Conservation (phyloP, 371 early-diverging fungal genomes). For the Mortierella sp. region DNA sequence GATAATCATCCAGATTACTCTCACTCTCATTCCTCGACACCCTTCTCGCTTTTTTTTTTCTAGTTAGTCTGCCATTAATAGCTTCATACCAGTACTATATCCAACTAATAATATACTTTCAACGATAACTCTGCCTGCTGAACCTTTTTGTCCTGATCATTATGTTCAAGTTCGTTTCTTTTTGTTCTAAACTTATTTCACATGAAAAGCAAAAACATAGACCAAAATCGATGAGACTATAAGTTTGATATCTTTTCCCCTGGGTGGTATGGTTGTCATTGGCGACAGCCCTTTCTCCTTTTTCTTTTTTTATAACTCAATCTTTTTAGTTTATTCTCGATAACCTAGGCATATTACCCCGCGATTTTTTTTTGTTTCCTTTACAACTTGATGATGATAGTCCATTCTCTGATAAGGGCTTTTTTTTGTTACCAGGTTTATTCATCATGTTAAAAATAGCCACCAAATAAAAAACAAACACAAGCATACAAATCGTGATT, state of each 20-base stretch:
- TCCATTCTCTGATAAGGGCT: neutral
- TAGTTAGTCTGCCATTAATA: neutral
- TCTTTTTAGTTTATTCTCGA: neutral
- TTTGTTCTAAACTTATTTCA: neutral
- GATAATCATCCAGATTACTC: neutral
- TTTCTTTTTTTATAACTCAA: neutral
- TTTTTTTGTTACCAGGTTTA: neutral
- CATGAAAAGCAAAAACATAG: no score
- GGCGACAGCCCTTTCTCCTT: neutral
- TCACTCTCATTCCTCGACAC: neutral
- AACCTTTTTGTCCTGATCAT: no score
- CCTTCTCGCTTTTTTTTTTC: neutral
- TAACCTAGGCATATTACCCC: neutral
- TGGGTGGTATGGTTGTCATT: neutral
- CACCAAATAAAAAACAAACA: neutral
- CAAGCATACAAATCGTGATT: neutral
- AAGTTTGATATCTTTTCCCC: no score
- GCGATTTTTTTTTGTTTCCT: neutral
- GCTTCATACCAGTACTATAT: constrained; percentile 15
- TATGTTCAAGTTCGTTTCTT: constrained; percentile 8
- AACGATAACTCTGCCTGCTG: neutral
- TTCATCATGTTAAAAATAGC: neutral
- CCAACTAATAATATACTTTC: constrained; percentile 6
- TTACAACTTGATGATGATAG: neutral
- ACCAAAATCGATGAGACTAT: no score